These are phyloP conservation scores for Tulasnella sp. DNA, from an alignment of 768 basidiomycete species.

Conservation along the genomic window DNA sequence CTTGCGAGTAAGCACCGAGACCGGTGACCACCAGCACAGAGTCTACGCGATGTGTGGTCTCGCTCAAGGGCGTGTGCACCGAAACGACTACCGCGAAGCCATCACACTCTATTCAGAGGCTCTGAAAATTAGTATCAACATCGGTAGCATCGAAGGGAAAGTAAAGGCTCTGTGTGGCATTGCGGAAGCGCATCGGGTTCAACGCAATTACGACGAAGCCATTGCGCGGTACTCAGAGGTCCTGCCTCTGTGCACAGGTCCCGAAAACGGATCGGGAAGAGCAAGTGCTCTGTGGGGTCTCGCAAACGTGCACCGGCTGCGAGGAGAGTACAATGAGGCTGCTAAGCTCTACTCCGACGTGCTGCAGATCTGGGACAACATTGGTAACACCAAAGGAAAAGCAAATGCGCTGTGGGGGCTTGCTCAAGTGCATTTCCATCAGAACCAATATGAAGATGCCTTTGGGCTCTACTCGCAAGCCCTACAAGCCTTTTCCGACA, in stretches of 20 bases:
- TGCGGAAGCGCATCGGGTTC: not conserved
- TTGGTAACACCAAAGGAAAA: not conserved
- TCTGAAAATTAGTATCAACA: not conserved
- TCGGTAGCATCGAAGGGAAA: not conserved
- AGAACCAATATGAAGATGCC: not conserved
- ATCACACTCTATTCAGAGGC: not conserved
- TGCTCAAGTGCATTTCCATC: not conserved
- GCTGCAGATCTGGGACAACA: not conserved
- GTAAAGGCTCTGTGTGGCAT: not conserved
- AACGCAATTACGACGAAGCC: not conserved
- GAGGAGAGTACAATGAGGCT: not conserved
- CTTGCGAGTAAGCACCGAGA: not conserved
- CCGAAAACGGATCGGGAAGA: not conserved
- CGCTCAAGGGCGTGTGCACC: not conserved
- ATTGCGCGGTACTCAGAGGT: not conserved
- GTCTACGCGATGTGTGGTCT: not conserved
- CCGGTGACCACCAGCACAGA: not conserved
- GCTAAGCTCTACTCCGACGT: not conserved
- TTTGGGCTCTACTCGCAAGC: not conserved
- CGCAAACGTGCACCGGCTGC: not conserved
- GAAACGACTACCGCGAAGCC: not conserved
- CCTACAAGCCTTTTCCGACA: not conserved
- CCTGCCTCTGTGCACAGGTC: not conserved
- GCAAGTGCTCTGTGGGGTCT: not conserved
- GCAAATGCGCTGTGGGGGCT: not conserved